Evolutionary conservation across 1,139 yeast species (phyloP).

Genomic region (Saccharomyces hybrid): DNA sequence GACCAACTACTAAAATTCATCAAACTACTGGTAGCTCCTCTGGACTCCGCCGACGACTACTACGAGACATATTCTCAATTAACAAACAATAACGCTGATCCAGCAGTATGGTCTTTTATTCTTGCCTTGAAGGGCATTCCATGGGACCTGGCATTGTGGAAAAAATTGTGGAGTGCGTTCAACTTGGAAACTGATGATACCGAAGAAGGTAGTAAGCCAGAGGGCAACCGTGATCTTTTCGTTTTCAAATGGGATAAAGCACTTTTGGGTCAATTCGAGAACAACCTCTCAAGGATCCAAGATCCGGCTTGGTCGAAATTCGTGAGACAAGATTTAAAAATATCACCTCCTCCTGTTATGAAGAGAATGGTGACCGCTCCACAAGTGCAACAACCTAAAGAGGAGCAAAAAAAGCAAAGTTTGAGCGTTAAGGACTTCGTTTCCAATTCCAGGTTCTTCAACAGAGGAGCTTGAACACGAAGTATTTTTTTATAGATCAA

Average conservation of each 20-base stretch:
- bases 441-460: conserved; percentile 18
- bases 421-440: conserved; percentile 16
- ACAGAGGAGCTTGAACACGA: conserved; percentile 9
- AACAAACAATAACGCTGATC: conserved; percentile 21
- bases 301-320: conserved; percentile 27
- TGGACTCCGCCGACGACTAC: conserved; percentile 25
- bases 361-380: not conserved
- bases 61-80: conserved; percentile 23
- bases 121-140: conserved; percentile 25
- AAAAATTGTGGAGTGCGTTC: conserved; percentile 22
- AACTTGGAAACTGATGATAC: conserved; percentile 11
- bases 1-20: conserved; percentile 18
- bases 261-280: conserved; percentile 20
- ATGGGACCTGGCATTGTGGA: conserved; percentile 30
- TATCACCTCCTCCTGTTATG: conserved; percentile 10
- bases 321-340: conserved; percentile 18
- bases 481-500: not conserved
- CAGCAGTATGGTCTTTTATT: conserved; percentile 27
- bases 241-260: conserved; percentile 22
- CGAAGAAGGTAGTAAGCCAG: conserved; percentile 7
- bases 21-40: conserved; percentile 26
- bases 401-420: conserved; percentile 10
- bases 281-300: conserved; percentile 19
- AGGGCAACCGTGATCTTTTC: conserved; percentile 13
- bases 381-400: conserved; percentile 5